These are phyloP conservation scores for Eurotiales sp. DNA, from an alignment of 2,329 filamentous ascomycete genomes.

Conservation along the genomic window DNA sequence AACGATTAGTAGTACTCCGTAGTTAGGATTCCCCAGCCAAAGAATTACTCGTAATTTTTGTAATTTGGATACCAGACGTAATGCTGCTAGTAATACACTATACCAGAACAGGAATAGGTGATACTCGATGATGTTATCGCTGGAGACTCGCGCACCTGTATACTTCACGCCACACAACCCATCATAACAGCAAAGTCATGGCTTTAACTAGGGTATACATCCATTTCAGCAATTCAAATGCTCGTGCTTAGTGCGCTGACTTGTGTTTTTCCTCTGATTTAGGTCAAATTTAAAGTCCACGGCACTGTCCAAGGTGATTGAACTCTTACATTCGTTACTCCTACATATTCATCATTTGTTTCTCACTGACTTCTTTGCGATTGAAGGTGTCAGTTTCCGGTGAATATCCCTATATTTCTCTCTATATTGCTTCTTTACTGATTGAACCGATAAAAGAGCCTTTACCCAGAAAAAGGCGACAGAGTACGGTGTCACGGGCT, in stretches of 20 bases:
- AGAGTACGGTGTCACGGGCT: slow-evolving; percentile 45
- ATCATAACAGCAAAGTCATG: slow-evolving; percentile 1
- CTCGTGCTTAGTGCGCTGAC: not conserved
- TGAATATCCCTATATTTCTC: slow-evolving; percentile 21
- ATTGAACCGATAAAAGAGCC: too few relatives aligned
- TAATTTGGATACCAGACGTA: too few relatives aligned
- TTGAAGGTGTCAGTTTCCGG: slow-evolving; percentile 49
- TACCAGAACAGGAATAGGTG: not conserved
- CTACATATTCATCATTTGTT: not conserved
- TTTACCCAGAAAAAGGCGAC: slow-evolving; percentile 44
- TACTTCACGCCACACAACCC: not conserved
- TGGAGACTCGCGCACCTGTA: too few relatives aligned
- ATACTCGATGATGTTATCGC: not conserved
- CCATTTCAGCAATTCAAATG: not conserved
- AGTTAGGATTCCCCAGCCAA: too few relatives aligned
- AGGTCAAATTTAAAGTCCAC: slow-evolving; percentile 51
- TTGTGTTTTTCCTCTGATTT: not conserved
- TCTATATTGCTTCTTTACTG: too few relatives aligned
- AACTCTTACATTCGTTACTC: not conserved
- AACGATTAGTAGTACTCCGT: too few relatives aligned
- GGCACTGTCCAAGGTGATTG: slow-evolving; percentile 65
- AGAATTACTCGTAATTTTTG: too few relatives aligned
- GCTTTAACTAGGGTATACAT: slow-evolving; percentile 13
- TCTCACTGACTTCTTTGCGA: not conserved
- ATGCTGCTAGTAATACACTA: too few relatives aligned